Conservation (phyloP, 768 basidiomycete genomes). For the Mrakia frigida region DNA sequence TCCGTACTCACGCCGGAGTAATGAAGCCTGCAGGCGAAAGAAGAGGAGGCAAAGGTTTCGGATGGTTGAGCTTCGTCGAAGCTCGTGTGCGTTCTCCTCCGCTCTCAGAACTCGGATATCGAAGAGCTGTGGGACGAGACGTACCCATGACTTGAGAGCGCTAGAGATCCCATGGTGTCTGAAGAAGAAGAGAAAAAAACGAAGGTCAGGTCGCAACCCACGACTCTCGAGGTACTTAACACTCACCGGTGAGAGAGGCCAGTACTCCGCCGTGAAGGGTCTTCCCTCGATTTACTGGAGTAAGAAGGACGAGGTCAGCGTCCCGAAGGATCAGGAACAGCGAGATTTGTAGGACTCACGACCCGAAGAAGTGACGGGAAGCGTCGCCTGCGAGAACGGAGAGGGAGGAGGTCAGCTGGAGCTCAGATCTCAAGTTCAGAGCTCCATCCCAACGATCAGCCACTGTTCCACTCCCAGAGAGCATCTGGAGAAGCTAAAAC, state of each 20-base stretch:
- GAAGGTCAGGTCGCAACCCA: not conserved
- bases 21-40: conserved; percentile 4
- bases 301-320: too few species aligned
- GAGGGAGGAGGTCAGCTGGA: not conserved
- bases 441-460: not conserved
- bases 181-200: not conserved
- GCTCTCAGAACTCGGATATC: too few species aligned
- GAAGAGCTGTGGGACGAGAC: not conserved
- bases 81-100: too few species aligned
- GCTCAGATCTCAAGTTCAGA: not conserved
- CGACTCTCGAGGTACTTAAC: not conserved
- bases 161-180: conserved; percentile 31
- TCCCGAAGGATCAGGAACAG: too few species aligned
- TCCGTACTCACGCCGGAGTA: conserved; percentile 23
- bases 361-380: not conserved
- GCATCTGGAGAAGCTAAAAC: too few species aligned
- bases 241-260: conserved; percentile 14
- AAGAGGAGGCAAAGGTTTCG: not conserved
- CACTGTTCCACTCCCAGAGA: too few species aligned
- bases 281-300: conserved; percentile 25
- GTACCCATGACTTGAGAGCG: conserved; percentile 24
- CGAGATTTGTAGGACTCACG: not conserved
- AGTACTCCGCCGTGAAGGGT: conserved; percentile 24
- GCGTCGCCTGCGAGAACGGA: not conserved
- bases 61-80: too few species aligned